Evolutionary conservation across 306 rosid species (phyloP).

Genomic region (Cucurbita moschata): DNA sequence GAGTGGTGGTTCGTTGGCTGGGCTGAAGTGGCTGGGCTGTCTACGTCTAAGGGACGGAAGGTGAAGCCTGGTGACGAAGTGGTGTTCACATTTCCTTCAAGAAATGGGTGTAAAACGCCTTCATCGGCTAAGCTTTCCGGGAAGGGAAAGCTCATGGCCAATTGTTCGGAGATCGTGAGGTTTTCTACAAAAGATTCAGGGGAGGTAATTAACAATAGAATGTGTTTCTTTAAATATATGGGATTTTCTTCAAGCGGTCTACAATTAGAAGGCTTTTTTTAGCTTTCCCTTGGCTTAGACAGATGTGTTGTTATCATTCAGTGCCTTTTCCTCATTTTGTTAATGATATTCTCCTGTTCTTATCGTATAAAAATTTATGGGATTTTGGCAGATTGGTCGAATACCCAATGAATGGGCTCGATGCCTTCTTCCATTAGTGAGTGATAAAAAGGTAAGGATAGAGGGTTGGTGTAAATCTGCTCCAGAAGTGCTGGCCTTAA

Average conservation of each 20-base stretch:
- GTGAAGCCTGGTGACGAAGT: conserved; percentile 56
- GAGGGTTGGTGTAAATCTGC: conserved; percentile 61
- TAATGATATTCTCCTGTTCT: background rate
- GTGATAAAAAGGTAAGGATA: conserved; percentile 53
- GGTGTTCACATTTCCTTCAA: conserved; percentile 45
- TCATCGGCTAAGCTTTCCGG: conserved; percentile 55
- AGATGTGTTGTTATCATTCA: conserved; percentile 8
- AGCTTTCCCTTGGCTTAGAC: background rate
- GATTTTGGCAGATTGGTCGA: conserved; percentile 59
- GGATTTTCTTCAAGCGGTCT: background rate
- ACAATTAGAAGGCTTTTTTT: background rate
- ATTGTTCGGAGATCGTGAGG: conserved; percentile 74
- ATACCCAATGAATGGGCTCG: conserved; percentile 97
- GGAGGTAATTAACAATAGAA: conserved; percentile 38
- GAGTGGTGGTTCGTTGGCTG: conserved; percentile 76
- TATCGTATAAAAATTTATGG: background rate
- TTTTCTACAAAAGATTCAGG: conserved; percentile 54
- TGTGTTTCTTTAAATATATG: background rate
- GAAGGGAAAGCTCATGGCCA: conserved; percentile 30
- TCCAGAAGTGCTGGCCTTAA: conserved; percentile 53
- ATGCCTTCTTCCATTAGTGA: conserved; percentile 72
- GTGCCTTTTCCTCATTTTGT: background rate
- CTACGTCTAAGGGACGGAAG: conserved; percentile 74
- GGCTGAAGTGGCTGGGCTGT: conserved; percentile 50
- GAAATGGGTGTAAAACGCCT: conserved; percentile 18